Evolutionary conservation across 306 rosid species (phyloP).

Genomic region (Potentilla sterilis): DNA sequence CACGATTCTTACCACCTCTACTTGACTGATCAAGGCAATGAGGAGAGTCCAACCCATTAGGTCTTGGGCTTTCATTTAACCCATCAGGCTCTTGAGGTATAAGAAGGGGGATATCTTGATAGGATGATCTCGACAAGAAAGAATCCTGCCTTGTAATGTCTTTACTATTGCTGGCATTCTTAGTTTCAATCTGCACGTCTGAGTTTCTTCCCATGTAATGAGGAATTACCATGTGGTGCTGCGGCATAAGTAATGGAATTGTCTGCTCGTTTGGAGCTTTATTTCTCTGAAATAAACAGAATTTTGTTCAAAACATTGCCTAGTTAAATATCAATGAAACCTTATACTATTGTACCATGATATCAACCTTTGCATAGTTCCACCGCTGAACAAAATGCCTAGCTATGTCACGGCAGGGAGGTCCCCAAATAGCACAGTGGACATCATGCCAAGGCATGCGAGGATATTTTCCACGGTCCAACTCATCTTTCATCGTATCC

Average conservation of each 20-base stretch:
- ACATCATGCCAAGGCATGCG: conserved; percentile 99
- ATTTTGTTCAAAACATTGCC: conserved; percentile 25
- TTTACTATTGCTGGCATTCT: conserved; percentile 28
- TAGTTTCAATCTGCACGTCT: conserved; percentile 48
- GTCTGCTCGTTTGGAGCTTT: conserved; percentile 94
- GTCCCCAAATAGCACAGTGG: conserved; percentile 98
- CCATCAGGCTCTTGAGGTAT: conserved; percentile 66
- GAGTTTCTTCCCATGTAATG: conserved; percentile 77
- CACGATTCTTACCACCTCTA: conserved; percentile 24
- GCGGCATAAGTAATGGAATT: conserved; percentile 97
- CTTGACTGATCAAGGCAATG: conserved; percentile 30
- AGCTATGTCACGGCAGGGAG: conserved; percentile 97
- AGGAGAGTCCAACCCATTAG: conserved; percentile 19
- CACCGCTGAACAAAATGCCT: conserved; percentile 99
- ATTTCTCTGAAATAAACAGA: conserved; percentile 60
- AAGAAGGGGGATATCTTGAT: conserved; percentile 89
- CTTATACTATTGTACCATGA: background rate
- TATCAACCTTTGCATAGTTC: conserved; percentile 93
- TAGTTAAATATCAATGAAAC: conserved; percentile 20
- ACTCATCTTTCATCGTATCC: conserved; percentile 94
- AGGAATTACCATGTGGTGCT: conserved; percentile 99
- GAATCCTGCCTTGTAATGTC: conserved; percentile 58
- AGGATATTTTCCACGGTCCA: conserved; percentile 82
- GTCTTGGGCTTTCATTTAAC: conserved; percentile 40
- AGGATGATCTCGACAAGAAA: conserved; percentile 56